Base-by-base conservation (phyloP, 78 protist species). In the Polysphondylium violaceum region DNA sequence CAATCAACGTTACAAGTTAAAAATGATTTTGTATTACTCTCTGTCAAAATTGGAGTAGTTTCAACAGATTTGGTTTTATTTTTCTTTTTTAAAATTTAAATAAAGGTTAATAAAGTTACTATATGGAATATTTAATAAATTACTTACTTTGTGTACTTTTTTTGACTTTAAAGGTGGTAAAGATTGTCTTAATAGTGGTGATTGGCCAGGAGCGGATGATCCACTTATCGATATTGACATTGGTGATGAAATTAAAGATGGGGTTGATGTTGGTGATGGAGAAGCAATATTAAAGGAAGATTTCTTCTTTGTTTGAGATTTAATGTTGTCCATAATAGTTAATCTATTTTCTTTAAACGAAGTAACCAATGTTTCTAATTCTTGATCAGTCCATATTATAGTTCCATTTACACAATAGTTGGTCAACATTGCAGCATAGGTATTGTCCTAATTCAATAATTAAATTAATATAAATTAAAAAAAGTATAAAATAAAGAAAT, bases 281-380 rank as follows among this genome's bases (percentile, higher is more conserved):
- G 73, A 44, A 0, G 72, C 25, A 16, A 19, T 61, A 0, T 35
- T 11, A 17, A 50, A 16, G 8, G 8, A 44, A n/a, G 74, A 47
- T 65, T 77, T 77, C 27, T 60, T 64, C 35, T 65, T 77, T 43
- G 88, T 33, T 63, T 71, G 58, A 12, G 81, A 55, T 12, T 47
- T 64, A 25, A 77, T 64, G 53, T 77, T 77, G 29, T 77, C 72
- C 88, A 77, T 77, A 47, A 77, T 77, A 64, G 14, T 77, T n/a
- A 33, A 25, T 51, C 88, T 77, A 29, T 77, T 77, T 51, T 77
- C 88, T 65, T 77, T 77, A 36, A 77, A 77, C 16, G 36, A 14
- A 36, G 40, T 36, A 7, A 77, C 41, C 17, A 77, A 51, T 23
- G 19, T 7, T 14, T 47, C 64, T 3, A 77, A 51, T 9, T 77